Conservation (phyloP, 106 monocot genomes). For the Dendrobium chrysotoxum region DNA sequence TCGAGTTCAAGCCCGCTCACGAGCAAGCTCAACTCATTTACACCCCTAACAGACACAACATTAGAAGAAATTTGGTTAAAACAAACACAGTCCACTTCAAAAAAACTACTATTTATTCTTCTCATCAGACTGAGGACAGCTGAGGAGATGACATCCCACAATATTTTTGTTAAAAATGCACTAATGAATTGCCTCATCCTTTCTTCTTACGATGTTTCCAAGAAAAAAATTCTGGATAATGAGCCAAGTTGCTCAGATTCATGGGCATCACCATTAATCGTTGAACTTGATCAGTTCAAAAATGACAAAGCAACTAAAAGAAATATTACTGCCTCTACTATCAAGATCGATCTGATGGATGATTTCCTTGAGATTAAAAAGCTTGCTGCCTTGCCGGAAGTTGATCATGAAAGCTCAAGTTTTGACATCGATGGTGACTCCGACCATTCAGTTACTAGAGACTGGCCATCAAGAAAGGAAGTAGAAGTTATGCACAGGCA, state of each 20-base stretch:
- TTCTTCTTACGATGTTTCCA: too few relatives aligned
- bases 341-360: slow-evolving; percentile 35
- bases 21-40: too few relatives aligned
- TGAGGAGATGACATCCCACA: too few relatives aligned
- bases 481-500: not conserved
- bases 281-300: slow-evolving; percentile 37
- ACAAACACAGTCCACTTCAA: too few relatives aligned
- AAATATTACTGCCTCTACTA: slow-evolving; percentile 4
- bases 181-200: too few relatives aligned
- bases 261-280: slow-evolving; percentile 30
- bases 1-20: too few relatives aligned
- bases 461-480: slow-evolving; percentile 1
- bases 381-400: slow-evolving; percentile 27
- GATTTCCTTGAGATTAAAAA: slow-evolving; percentile 50
- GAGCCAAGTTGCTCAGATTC: slow-evolving; percentile 20
- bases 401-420: not conserved
- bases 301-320: slow-evolving; percentile 19
- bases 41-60: too few relatives aligned
- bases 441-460: not conserved
- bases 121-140: too few relatives aligned
- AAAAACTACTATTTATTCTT: too few relatives aligned
- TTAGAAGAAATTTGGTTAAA: too few relatives aligned
- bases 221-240: slow-evolving; percentile 19
- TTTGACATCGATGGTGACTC: not conserved
- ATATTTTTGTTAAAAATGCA: too few relatives aligned